A percentile compares a stretch with the other conserved stretches of the same genome.
Conservation (phyloP, 2,329 filamentous ascomycete genomes). For the Waltergamsia citrina region DNA sequence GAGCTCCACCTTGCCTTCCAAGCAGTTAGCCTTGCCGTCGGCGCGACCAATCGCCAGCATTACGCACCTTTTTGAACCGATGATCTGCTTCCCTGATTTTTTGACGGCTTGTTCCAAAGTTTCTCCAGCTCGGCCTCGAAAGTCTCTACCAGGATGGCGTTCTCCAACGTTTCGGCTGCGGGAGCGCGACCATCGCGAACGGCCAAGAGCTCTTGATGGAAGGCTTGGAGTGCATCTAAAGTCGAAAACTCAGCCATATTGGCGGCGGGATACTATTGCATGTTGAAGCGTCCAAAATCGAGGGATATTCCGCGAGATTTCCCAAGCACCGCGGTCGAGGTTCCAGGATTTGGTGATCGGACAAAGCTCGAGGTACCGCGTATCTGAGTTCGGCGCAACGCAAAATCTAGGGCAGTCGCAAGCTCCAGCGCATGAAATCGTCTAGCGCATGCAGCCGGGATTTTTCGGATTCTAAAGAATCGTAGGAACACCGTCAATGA, state of each 20-base stretch:
- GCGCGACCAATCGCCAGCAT: neutral
- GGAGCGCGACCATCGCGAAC: constrained; percentile 58
- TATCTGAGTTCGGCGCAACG: neutral
- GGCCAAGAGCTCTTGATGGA: constrained; percentile 77
- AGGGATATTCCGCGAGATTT: neutral
- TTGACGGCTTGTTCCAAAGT: constrained; percentile 65
- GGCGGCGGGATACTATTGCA: constrained; percentile 34
- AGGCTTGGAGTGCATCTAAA: constrained; percentile 69
- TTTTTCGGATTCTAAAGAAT: neutral
- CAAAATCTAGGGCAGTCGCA: neutral
- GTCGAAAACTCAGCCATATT: constrained; percentile 66
- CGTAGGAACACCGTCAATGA: neutral
- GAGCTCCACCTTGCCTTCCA: constrained; percentile 64
- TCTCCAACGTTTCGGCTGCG: constrained; percentile 56
- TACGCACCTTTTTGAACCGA: constrained; percentile 53
- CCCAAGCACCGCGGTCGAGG: constrained; percentile 2
- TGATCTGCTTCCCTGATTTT: constrained; percentile 67
- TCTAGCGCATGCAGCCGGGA: neutral
- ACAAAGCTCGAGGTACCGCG: neutral
- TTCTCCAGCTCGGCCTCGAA: constrained; percentile 63
- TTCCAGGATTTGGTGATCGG: neutral
- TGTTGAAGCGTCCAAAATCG: constrained; percentile 16
- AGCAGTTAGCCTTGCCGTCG: constrained; percentile 7
- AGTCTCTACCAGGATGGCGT: constrained; percentile 59
- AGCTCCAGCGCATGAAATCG: neutral